Percentiles rank a stretch among this genome's conserved stretches.
Conservation (phyloP, 2,329 filamentous ascomycete species). For the Penicillium sp. region DNA sequence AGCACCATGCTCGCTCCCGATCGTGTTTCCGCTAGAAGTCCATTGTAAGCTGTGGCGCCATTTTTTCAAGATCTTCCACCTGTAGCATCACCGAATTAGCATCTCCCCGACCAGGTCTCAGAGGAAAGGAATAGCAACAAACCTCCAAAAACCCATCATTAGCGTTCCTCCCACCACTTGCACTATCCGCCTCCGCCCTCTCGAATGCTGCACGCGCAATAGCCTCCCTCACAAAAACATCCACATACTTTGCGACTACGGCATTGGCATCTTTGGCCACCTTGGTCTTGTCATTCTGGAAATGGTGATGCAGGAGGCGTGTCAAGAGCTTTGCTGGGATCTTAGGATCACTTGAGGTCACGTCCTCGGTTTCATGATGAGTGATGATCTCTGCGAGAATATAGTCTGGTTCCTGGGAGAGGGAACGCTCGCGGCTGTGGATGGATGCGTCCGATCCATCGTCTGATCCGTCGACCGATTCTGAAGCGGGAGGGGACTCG, state of each 20-base stretch:
- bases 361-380: conserved; percentile 31
- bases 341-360: conserved; percentile 44
- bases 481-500: conserved; percentile 20
- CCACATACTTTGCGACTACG: conserved; percentile 81
- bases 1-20: conserved; percentile 7
- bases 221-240: conserved; percentile 87
- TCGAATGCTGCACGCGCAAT: conserved; percentile 77
- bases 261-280: conserved; percentile 77
- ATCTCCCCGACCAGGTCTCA: neutral
- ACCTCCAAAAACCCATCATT: conserved; percentile 73
- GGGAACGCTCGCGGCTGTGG: conserved; percentile 27
- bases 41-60: conserved; percentile 80
- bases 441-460: conserved; percentile 23
- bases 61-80: conserved; percentile 87
- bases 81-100: conserved; percentile 41
- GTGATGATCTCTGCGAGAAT: conserved; percentile 52
- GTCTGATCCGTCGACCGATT: conserved; percentile 25
- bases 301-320: conserved; percentile 76
- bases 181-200: conserved; percentile 54
- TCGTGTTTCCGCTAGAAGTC: conserved; percentile 64
- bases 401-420: conserved; percentile 49
- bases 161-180: conserved; percentile 40
- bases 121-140: conserved; percentile 32
- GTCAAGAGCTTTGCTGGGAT: conserved; percentile 77
- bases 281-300: conserved; percentile 69